These are phyloP conservation scores for Ogataea dorogensis DNA, from an alignment of 805 yeast genomes.

Conservation along the genomic window DNA sequence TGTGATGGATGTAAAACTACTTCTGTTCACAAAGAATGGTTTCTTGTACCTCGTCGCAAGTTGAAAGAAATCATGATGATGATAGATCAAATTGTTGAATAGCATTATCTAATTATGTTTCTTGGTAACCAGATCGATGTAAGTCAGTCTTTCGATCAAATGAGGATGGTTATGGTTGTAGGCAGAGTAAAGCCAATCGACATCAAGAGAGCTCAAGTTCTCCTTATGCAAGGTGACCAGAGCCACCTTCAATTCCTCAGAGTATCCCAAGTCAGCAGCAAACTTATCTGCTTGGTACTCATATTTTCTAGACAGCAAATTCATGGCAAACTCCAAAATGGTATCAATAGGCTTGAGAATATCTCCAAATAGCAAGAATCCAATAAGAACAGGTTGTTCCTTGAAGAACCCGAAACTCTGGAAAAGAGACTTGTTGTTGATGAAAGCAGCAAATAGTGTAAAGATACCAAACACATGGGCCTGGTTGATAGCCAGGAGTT, in stretches of 20 bases:
- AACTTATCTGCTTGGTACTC: conserved; percentile 93
- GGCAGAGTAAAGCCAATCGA: conserved; percentile 85
- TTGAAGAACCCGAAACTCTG: conserved; percentile 70
- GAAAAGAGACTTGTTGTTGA: conserved; percentile 76
- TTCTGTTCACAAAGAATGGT: conserved; percentile 52
- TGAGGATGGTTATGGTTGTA: conserved; percentile 93
- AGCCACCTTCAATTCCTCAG: conserved; percentile 64
- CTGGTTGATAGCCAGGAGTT: conserved; percentile 65
- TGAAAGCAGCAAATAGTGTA: conserved; percentile 73
- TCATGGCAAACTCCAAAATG: conserved; percentile 60
- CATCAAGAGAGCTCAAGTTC: conserved; percentile 82
- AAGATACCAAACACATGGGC: conserved; percentile 63
- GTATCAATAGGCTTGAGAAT: conserved; percentile 77
- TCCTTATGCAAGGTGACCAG: conserved; percentile 75
- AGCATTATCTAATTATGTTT: conserved; percentile 14
- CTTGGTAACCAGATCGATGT: conserved; percentile 48
- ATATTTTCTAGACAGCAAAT: conserved; percentile 74
- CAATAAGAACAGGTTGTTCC: conserved; percentile 73
- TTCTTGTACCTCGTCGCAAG: conserved; percentile 46
- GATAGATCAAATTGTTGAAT: conserved; percentile 31
- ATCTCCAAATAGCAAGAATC: conserved; percentile 77
- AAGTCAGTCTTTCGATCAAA: conserved; percentile 80
- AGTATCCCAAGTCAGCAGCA: conserved; percentile 74
- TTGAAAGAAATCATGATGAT: conserved; percentile 33
- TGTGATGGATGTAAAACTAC: conserved; percentile 44